Percentiles rank a stretch among this genome's conserved stretches.
phyloP scores from a whole-genome alignment of 2,329 filamentous ascomycete species.

The Exserohilum turcica region DNA sequence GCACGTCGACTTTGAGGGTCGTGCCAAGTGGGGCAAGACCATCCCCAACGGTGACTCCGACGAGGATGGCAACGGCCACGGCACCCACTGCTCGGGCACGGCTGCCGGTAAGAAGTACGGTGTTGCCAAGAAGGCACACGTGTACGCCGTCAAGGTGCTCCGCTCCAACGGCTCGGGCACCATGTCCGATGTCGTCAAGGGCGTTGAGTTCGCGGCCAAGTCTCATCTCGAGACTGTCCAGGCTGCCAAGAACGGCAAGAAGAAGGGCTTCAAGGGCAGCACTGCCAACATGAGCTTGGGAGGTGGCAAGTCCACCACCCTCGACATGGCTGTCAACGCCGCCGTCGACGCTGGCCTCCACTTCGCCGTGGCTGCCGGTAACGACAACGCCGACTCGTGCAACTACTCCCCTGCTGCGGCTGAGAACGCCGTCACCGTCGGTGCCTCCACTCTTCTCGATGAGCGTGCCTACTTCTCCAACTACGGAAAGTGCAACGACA shows the following conservation, averaged over 20 bases:
- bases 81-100: slow-evolving; percentile 98
- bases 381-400: slow-evolving; percentile 98
- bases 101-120: slow-evolving; percentile 98
- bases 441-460: slow-evolving; percentile 89
- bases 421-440: slow-evolving; percentile 89
- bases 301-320: slow-evolving; percentile 91
- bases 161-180: slow-evolving; percentile 95
- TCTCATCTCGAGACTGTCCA: slow-evolving; percentile 76
- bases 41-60: slow-evolving; percentile 85
- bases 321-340: slow-evolving; percentile 92
- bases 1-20: slow-evolving; percentile 96
- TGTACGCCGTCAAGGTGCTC: slow-evolving; percentile 98
- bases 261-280: slow-evolving; percentile 97
- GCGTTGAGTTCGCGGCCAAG: slow-evolving; percentile 91
- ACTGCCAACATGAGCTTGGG: slow-evolving; percentile 99
- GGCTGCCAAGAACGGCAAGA: slow-evolving; percentile 82
- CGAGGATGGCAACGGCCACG: slow-evolving; percentile 94
- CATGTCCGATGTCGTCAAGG: slow-evolving; percentile 99
- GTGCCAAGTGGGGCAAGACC: slow-evolving; percentile 96
- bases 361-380: slow-evolving; percentile 97
- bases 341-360: slow-evolving; percentile 90
- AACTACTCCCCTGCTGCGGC: slow-evolving; percentile 98
- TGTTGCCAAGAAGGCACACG: slow-evolving; percentile 97
- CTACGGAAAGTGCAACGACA: slow-evolving; percentile 98
- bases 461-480: slow-evolving; percentile 99